Base-by-base conservation (phyloP, 306 rosid genomes). In the Trifolium dubium region DNA sequence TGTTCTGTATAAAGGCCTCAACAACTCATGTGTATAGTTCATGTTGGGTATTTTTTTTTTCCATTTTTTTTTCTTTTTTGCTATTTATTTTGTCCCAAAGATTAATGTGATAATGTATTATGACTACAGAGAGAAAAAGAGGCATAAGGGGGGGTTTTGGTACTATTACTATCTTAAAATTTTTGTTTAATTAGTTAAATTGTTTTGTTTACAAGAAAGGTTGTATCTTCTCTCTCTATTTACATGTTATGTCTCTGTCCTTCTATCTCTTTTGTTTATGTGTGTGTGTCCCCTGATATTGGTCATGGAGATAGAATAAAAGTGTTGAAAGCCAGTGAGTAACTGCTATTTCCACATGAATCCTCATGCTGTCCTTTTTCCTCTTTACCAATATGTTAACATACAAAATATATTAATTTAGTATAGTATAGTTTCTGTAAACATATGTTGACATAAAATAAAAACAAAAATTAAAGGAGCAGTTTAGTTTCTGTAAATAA, bases 321-420 rank as follows among this genome's bases (percentile, higher is more conserved):
- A 73, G 84, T 47, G 79, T 8, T 64, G 84, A 78, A 80, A 81
- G 86, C 87, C 87, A 84, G 83, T 79, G 51, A 84, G 85, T 62
- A 59, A 74, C 83, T 84, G 84, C 84, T 77, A 82, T 83, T 53
- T 82, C 86, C 97, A 86, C 96, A 87, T 90, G 98, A 93, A 90
- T 86, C 86, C 89, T 82, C 81, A 73, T 49, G 73, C 69, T 81
- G 85, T 78, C 89, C 75, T 76, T 84, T 85, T 79, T 71, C 70
- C 72, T 75, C 77, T 81, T 79, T 23, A 29, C 44, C 68, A 54
- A 69, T 44, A 72, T 56, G 51, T 70, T 51, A 19, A 30, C 53
- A 82, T 74, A 71, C 61, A 78, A 23, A 23, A 23, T 23, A 23
- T 23, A 23, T 23, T 23, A 23, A 23, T 23, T 23, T 0, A 23